Evolutionary conservation across 176 grass and related monocot species (phyloP).

Genomic region (Poa pratensis): DNA sequence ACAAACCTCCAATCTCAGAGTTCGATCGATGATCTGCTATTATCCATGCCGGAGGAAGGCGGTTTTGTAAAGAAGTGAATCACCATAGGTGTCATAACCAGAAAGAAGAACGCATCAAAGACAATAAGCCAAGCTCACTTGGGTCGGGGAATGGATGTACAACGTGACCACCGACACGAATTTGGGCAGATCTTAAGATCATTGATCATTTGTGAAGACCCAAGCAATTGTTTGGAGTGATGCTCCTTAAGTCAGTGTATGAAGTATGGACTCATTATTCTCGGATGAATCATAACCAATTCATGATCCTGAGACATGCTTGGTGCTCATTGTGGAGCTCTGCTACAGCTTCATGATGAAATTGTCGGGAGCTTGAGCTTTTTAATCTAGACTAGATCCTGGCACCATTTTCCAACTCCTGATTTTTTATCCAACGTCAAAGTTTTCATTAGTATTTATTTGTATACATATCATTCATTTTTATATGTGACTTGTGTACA

Average conservation of each 20-base stretch:
- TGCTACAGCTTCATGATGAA: not conserved
- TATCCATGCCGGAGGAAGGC: not conserved
- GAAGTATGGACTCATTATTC: not conserved
- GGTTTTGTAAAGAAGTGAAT: slow-evolving; percentile 4
- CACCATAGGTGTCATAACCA: not conserved
- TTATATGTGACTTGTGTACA: slow-evolving; percentile 12
- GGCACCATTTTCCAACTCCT: not conserved
- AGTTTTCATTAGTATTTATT: not conserved
- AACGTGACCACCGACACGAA: not conserved
- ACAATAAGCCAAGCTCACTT: not conserved
- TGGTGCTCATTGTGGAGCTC: slow-evolving; percentile 7
- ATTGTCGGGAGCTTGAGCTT: not conserved
- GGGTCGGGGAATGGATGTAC: not conserved
- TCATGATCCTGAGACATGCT: not conserved
- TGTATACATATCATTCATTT: slow-evolving; percentile 27
- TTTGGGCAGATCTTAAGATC: not conserved
- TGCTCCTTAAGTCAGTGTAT: not conserved
- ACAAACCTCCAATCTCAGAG: not conserved
- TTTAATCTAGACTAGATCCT: slow-evolving; percentile 21
- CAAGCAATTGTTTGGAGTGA: not conserved
- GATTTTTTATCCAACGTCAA: not conserved
- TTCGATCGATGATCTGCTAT: not conserved
- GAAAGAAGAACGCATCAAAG: not conserved
- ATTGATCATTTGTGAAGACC: slow-evolving; percentile 9
- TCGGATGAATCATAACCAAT: slow-evolving; percentile 7